A percentile compares a stretch with the other conserved stretches of the same genome.
These are phyloP conservation scores for Verticillium nonalfalfae DNA, from an alignment of 2,329 filamentous ascomycete species.

Conservation along the genomic window DNA sequence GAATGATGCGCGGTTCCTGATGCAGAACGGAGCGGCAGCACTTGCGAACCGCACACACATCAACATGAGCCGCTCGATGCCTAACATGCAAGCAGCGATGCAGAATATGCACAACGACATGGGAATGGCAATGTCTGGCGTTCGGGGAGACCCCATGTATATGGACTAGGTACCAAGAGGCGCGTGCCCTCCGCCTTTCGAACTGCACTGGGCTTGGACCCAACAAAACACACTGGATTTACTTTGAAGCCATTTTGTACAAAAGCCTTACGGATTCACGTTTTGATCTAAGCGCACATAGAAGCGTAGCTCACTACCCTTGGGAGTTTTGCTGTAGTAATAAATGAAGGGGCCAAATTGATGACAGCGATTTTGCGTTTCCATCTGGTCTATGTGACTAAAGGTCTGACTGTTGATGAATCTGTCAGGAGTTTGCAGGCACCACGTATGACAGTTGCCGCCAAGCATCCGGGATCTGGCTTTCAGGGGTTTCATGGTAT, in stretches of 20 bases:
- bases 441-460: neutral
- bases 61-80: constrained; percentile 36
- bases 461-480: neutral
- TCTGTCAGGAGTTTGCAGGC: neutral
- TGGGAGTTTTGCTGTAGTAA: neutral
- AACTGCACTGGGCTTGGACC: neutral
- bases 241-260: neutral
- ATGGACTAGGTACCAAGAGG: constrained; percentile 31
- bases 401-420: neutral
- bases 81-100: constrained; percentile 37
- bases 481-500: neutral
- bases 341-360: neutral
- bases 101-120: constrained; percentile 36
- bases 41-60: constrained; percentile 28
- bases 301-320: neutral
- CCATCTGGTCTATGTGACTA: neutral
- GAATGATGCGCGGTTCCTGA: constrained; percentile 32
- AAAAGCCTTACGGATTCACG: neutral
- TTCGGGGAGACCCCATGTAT: constrained; percentile 44
- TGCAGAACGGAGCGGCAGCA: constrained; percentile 31
- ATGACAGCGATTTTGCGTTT: neutral
- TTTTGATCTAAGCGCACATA: constrained; percentile 3
- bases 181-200: neutral
- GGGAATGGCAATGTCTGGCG: constrained; percentile 35
- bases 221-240: neutral